Base-by-base conservation (phyloP, 345 rosid species). In the Odontarrhena argentea region DNA sequence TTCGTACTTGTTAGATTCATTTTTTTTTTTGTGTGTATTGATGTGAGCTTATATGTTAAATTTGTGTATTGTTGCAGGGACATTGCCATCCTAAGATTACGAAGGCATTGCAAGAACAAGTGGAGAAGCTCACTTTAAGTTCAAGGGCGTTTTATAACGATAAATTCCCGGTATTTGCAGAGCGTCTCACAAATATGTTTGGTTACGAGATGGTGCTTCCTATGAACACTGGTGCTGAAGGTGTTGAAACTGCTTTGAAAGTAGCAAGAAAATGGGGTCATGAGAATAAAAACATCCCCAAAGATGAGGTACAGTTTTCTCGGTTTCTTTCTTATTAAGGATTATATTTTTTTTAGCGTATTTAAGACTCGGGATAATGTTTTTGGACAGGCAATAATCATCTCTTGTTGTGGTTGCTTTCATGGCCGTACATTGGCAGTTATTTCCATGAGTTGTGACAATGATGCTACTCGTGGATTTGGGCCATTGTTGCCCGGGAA, bases 401-500 rank as follows among this genome's bases (percentile, higher is more conserved):
- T 94, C 71, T 94, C 99, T 53, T 91, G 96, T 67, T 88, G 99
- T 73, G 96, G 99, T 25, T 94, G 99, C 82, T 94, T 94, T 72
- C 99, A 91, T 67, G 99, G 99, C 40, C 99, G 96, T 74, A 94
- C 99, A 14, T 65, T 94, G 69, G 99, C 86, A 55, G 89, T 76
- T 68, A 84, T 94, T 61, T 94, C 99, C 65, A 91, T 94, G 99
- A 94, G 99, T 73, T 94, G 99, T 81, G 99, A 94, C 87, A 88
- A 86, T 68, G 96, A 94, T 58, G 96, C 99, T 61, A 91, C 95
- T 32, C 85, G 85, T 44, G 99, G 96, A 41, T 94, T 94, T 54
- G 97, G 96, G 22, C 99, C 99, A 59, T 76, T 88, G 77, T 75
- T 94, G 78, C 87, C 95, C 0, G 99, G 99, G 61, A 89, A 91